Base-by-base conservation (phyloP, 345 rosid genomes). In the Xanthoceras sorbifolium region DNA sequence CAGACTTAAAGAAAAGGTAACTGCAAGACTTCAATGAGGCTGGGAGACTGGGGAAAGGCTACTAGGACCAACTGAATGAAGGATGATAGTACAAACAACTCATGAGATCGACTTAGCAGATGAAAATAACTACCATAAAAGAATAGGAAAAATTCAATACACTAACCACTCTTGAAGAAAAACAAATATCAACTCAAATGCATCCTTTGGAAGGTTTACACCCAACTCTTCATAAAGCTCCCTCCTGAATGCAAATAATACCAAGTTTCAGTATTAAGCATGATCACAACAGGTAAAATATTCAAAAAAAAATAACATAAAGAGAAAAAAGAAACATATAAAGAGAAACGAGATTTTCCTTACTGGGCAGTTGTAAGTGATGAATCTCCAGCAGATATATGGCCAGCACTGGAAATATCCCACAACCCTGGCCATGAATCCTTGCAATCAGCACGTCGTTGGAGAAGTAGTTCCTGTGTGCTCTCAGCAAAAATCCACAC, bases 321-420 rank as follows among this genome's bases (percentile, higher is more conserved):
- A 29, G 11, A 28, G 18, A 17, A 55, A 12, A 5, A 2, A 17
- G 46, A 6, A 38, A 5, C 31, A 8, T 7, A n/a, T 48, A 48
- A 48, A 64, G 25, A 76, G 64, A 12, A 32, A 31, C 14, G 10
- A 72, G 4, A 50, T 31, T 57, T 67, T 0, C 71, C 83, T 82
- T 67, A 95, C 98, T 87, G 93, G 0, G 98, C 98, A 1, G 98
- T 77, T 23, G 89, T 18, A 69, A 95, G 90, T 0, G 98, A 89
- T 1, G 99, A 84, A 83, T 87, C 95, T 66, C 94, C 95, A 18
- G 99, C 97, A 77, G 96, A 86, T 1, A 95, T 87, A 82, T 95
- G 97, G n/a, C 99, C 98, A 75, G 98, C 98, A 79, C 99, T 90
- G 29, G 99, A 94, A 76, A 91, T 88, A 80, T 95, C 98, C 99